Evolutionary conservation across 495 filamentous ascomycete genomes (phyloP).

Genomic region (Aspergillus bridgeri): DNA sequence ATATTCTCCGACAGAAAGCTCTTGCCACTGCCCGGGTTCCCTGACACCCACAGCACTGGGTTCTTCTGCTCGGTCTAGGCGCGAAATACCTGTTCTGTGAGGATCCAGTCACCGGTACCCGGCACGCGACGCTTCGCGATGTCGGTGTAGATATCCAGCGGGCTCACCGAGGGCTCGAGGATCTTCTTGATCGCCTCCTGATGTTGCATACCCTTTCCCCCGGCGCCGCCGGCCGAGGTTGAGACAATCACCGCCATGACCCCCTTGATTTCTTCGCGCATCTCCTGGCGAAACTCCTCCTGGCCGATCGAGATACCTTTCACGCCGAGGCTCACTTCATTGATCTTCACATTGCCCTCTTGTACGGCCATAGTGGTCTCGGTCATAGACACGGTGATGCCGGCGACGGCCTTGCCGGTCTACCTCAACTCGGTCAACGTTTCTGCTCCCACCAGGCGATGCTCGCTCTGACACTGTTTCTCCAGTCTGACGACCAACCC

Average conservation of each 20-base stretch:
- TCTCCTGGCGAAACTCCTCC: conserved; percentile 1
- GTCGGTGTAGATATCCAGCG: conserved; percentile 23
- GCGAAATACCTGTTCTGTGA: conserved; percentile 21
- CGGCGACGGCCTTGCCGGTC: conserved; percentile 13
- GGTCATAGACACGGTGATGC: conserved; percentile 8
- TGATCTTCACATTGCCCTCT: conserved; percentile 14
- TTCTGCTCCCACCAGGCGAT: conserved; percentile 28
- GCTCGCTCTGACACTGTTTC: conserved; percentile 24
- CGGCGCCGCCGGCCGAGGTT: neutral
- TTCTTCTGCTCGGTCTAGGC: conserved; percentile 21
- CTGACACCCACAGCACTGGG: conserved; percentile 32
- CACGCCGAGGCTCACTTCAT: conserved; percentile 15
- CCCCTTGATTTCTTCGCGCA: neutral
- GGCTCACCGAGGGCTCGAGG: conserved; percentile 11
- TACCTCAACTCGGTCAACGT: conserved; percentile 23
- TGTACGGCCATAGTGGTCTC: conserved; percentile 13
- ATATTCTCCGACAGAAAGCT: conserved; percentile 30
- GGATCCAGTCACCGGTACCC: conserved; percentile 35
- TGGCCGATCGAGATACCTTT: neutral
- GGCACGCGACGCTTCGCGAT: conserved; percentile 24
- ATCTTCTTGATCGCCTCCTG: conserved; percentile 7
- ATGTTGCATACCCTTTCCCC: conserved; percentile 2
- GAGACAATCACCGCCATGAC: neutral
- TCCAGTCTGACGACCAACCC: conserved; percentile 22
- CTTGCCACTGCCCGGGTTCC: conserved; percentile 33